A percentile compares a stretch with the other conserved stretches of the same genome.
Evolutionary conservation across 176 grass and related monocot genomes (phyloP).

Genomic region (Triticum turgidum): DNA sequence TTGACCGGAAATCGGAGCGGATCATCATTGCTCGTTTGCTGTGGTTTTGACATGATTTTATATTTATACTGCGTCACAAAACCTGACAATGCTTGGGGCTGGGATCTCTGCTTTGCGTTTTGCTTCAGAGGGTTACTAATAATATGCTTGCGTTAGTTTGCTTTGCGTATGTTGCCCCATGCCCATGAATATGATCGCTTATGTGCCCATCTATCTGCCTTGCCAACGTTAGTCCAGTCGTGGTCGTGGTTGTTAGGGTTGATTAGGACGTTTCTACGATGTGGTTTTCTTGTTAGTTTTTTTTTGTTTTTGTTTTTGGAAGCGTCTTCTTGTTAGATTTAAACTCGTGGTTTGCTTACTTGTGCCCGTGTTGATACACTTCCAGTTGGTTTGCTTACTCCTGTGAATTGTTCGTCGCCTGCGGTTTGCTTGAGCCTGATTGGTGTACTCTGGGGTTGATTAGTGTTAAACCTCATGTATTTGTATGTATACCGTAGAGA

Average conservation of each 20-base stretch:
- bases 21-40: not conserved
- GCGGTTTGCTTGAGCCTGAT: not conserved
- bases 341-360: not conserved
- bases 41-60: slow-evolving; percentile 1
- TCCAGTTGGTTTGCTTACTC: slow-evolving; percentile 25
- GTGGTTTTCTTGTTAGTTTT: slow-evolving; percentile 7
- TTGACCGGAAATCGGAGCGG: not conserved
- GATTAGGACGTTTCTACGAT: slow-evolving; percentile 39
- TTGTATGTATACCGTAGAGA: no score
- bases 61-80: not conserved
- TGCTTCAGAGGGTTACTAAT: not conserved
- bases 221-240: not conserved
- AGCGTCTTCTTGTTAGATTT: no score
- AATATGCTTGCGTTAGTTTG: not conserved
- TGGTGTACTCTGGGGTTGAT: not conserved
- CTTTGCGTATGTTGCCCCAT: not conserved
- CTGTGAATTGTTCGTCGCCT: not conserved
- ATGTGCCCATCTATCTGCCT: slow-evolving; percentile 9
- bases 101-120: not conserved
- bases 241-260: slow-evolving; percentile 5
- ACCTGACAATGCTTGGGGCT: not conserved
- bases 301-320: no score
- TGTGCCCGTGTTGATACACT: not conserved
- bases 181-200: not conserved
- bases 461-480: no score